Evolutionary conservation across 1,139 yeast species (phyloP), one percentile per base, ranked within the genome.

Genomic region (Pichia sp.): DNA sequence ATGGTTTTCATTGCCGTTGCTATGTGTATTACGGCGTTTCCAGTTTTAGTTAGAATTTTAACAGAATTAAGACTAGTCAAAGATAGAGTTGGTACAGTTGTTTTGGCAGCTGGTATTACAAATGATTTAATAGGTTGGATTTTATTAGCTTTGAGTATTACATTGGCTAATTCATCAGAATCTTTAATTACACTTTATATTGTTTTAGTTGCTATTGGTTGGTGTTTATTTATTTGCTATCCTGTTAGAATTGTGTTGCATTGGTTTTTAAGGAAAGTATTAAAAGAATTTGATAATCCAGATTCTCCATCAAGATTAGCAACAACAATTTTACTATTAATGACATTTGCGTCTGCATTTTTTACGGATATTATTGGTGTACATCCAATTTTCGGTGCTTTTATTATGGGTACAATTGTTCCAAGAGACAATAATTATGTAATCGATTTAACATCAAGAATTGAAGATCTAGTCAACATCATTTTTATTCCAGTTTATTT

Each of bases 121-220:
- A 85, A 85, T 58, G 95, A 85, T 59, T 74, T 85, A 54, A 62
- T 82, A n/a, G 94, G 94, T 3, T 85, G 94, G 95, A 76, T 84
- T 47, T 66, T 85, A 45, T 71, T 85, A 51, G 94, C 94, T 0
- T 68, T 85, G 50, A 78, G 82, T 42, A 82, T 85, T 40, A 83
- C 90, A 12, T 68, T 85, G 50, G 89, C 90, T 8, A 84, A 82
- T 60, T 70, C 90, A 1, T 60, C 71, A 11, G 72, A 76, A 39
- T 82, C 85, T 0, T 76, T 82, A 36, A 76, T 75, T 49, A 81
- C 89, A 0, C 76, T 82, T 5, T 85, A 82, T 61, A 82, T 84
- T 45, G 66, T 84, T 36, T 66, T 85, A 12, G 73, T 82, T 38
- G 74, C 82, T 0, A 62, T 73, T 23, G 94, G 80, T 0, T 84